Evolutionary conservation across 352 stramenopile genomes (phyloP).

Genomic region (Globisporangium polare): DNA sequence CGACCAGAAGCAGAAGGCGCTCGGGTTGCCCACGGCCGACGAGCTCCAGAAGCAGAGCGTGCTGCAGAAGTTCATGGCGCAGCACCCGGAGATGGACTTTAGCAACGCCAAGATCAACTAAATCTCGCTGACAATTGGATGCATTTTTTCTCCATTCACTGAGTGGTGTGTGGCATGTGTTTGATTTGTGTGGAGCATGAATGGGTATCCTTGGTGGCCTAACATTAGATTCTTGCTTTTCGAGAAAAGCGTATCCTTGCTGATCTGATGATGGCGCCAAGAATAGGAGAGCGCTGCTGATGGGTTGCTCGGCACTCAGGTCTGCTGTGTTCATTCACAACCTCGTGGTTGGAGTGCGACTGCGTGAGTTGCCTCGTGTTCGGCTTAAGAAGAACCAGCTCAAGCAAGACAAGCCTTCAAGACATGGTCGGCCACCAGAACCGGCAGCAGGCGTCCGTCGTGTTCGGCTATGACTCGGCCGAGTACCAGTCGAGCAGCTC

Average conservation of each 20-base stretch:
- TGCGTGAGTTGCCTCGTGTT: background rate
- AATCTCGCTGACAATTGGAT: constrained; percentile 1
- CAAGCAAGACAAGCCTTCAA: constrained; percentile 15
- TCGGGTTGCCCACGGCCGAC: constrained; percentile 96
- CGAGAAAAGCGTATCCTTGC: background rate
- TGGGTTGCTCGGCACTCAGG: constrained; percentile 17
- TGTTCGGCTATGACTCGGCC: constrained; percentile 54
- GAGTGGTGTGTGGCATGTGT: background rate
- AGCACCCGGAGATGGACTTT: constrained; percentile 99
- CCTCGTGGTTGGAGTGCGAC: background rate
- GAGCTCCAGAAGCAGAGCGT: constrained; percentile 98
- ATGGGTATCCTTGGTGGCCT: background rate
- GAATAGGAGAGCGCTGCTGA: constrained; percentile 4
- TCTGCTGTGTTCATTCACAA: constrained; percentile 1
- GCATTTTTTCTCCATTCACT: background rate
- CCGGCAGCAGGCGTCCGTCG: constrained; percentile 55
- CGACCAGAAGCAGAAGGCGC: constrained; percentile 96
- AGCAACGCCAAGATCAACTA: constrained; percentile 97
- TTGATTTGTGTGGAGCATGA: background rate
- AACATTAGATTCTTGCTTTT: constrained; percentile 6
- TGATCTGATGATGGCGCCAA: constrained; percentile 8
- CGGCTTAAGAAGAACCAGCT: background rate
- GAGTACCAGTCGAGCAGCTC: constrained; percentile 51
- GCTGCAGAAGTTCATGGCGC: constrained; percentile 98
- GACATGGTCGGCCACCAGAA: constrained; percentile 16